Base-by-base conservation (phyloP, 495 filamentous ascomycete genomes). In the Tirmania nivea region DNA sequence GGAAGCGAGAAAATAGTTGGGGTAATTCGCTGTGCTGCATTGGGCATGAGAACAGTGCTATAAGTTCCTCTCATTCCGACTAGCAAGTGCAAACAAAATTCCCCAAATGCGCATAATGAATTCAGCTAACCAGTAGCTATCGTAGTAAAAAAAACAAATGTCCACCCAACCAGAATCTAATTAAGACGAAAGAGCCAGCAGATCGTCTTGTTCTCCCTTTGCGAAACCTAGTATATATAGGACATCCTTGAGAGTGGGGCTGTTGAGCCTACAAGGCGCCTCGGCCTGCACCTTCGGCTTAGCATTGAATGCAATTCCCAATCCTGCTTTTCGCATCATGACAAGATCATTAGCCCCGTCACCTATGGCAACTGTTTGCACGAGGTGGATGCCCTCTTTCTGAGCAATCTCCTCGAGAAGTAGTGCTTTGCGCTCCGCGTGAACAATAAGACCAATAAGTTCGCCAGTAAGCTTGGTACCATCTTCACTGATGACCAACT, bases 271-370 rank as follows among this genome's bases (percentile, higher is more conserved):
- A 31, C 83, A 80, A 7, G 79, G 78, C 1, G 90, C 89, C 61
- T 84, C 79, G 63, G 81, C 74, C 70, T 97, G 90, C 54, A 97
- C 90, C 58, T 76, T 78, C 51, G 81, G 81, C 71, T 97, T 97
- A 21, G 90, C 90, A 66, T 87, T 84, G 76, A 86, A 94, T 12
- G 90, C 90, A 39, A 96, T 79, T 6, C 90, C 90, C 54, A 95
- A 67, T 6, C 89, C 90, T 16, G 90, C 89, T 50, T 78, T 78
- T 31, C 75, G 73, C 69, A 97, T 84, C 90, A 97, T 97, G 45
- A 82, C 72, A 37, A 97, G 70, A 61, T 97, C 90, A 61, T 97
- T 97, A 39, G 90, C 88, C 21, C 90, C 90, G 61, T 97, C 90
- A 11, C 90, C 90, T 1, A 95, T 80, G 10, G 85, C 83, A 31